A percentile compares a stretch with the other conserved stretches of the same genome.
These are phyloP conservation scores for Pyrenophora teres DNA, from an alignment of 2,329 filamentous ascomycete species.

Conservation along the genomic window DNA sequence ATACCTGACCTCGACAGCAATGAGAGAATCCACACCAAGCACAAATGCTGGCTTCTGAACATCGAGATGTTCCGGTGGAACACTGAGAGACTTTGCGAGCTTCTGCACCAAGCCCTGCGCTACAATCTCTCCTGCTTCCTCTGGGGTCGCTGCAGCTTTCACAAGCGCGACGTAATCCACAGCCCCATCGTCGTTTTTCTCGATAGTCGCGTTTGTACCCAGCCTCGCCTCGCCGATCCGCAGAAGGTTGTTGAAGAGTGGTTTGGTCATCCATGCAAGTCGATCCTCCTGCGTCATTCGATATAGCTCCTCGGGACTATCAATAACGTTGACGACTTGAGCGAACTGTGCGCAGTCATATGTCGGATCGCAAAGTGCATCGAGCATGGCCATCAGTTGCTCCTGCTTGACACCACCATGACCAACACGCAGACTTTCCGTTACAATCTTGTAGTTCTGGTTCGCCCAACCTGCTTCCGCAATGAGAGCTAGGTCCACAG, in stretches of 20 bases:
- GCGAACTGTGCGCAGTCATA: background rate
- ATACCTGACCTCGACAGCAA: background rate
- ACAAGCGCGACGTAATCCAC: background rate
- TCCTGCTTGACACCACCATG: background rate
- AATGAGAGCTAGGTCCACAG: slow-evolving; percentile 5
- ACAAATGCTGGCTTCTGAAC: background rate
- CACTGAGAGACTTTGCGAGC: background rate
- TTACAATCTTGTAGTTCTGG: background rate
- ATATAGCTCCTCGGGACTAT: background rate
- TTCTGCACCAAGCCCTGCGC: background rate
- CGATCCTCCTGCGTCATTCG: background rate
- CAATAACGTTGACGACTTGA: background rate
- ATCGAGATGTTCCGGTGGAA: background rate
- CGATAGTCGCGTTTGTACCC: background rate
- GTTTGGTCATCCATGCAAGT: background rate
- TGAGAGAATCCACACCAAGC: background rate
- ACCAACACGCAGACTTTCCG: background rate
- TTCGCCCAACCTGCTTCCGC: background rate
- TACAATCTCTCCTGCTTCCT: background rate
- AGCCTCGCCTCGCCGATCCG: background rate
- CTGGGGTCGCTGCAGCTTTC: background rate
- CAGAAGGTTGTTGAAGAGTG: background rate
- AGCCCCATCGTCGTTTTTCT: background rate
- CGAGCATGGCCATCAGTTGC: background rate
- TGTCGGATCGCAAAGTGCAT: background rate